These are phyloP conservation scores for Irpex sp. DNA, from an alignment of 1,284 basidiomycete genomes.

Conservation along the genomic window DNA sequence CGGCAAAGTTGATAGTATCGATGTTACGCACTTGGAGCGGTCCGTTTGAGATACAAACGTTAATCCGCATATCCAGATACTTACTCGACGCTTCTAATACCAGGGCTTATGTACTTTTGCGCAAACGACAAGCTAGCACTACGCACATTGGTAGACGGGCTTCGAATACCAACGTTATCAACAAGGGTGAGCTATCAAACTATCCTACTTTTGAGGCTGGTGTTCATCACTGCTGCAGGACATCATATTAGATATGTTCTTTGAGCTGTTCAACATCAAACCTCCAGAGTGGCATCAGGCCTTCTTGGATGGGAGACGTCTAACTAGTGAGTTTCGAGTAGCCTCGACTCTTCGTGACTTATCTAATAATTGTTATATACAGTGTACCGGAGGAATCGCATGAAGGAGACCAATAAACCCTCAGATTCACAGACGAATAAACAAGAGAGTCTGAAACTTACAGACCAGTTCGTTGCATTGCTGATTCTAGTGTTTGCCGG, in stretches of 20 bases:
- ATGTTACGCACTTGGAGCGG: constrained; percentile 94
- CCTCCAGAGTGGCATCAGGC: constrained; percentile 87
- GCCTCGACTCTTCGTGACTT: neutral
- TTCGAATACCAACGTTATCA: constrained; percentile 84
- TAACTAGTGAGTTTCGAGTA: constrained; percentile 63
- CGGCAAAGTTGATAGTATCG: constrained; percentile 73
- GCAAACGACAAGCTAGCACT: constrained; percentile 86
- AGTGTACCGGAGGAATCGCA: constrained; percentile 68
- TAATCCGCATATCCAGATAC: neutral
- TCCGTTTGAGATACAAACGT: constrained; percentile 32
- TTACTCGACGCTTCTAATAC: neutral
- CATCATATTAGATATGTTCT: constrained; percentile 89
- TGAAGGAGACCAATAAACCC: constrained; percentile 30
- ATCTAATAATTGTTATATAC: constrained; percentile 1
- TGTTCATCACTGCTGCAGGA: constrained; percentile 47
- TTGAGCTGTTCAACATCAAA: constrained; percentile 89
- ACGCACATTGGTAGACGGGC: constrained; percentile 76
- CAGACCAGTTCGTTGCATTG: constrained; percentile 93
- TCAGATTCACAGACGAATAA: constrained; percentile 37
- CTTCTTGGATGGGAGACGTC: constrained; percentile 79
- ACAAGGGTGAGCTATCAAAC: constrained; percentile 56
- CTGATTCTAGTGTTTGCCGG: constrained; percentile 84
- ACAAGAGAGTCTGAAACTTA: constrained; percentile 68
- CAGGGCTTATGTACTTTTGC: constrained; percentile 92
- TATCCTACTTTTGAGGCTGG: neutral